These are phyloP conservation scores for Cystobasidiopsis lactophilus DNA, from an alignment of 768 basidiomycete species.

Conservation along the genomic window DNA sequence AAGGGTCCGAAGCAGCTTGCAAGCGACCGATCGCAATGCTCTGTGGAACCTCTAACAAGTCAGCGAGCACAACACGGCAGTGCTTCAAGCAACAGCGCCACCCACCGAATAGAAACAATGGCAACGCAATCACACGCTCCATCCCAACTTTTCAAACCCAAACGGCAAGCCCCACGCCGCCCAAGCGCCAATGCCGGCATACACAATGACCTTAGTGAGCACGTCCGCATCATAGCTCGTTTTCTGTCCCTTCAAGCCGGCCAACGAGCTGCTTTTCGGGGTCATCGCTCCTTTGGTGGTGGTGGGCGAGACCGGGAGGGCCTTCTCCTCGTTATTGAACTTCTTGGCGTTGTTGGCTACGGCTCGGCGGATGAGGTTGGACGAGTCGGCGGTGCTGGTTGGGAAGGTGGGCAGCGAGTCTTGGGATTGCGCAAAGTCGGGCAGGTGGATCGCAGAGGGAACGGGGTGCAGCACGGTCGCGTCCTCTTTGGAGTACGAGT, in stretches of 20 bases:
- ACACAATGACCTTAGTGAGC: slow-evolving; percentile 14
- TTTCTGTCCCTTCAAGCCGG: slow-evolving; percentile 19
- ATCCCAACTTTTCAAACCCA: background rate
- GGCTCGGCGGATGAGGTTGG: background rate
- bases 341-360: background rate
- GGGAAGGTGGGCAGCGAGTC: background rate
- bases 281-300: too few relatives aligned
- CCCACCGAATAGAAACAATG: too few relatives aligned
- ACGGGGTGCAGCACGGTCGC: slow-evolving; percentile 37
- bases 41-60: too few relatives aligned
- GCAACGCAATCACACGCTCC: too few relatives aligned
- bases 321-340: slow-evolving; percentile 14
- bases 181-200: background rate
- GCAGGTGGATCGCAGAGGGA: slow-evolving; percentile 31
- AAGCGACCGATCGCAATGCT: too few relatives aligned
- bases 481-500: slow-evolving; percentile 8
- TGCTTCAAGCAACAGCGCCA: too few relatives aligned
- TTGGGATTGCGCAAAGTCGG: background rate
- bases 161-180: background rate
- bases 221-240: slow-evolving; percentile 61
- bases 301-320: too few relatives aligned
- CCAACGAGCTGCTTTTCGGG: too few relatives aligned
- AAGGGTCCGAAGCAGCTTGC: too few relatives aligned
- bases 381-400: background rate
- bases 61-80: too few relatives aligned